Conservation (phyloP, 257 asterid species). For the Jasminum sambac region DNA sequence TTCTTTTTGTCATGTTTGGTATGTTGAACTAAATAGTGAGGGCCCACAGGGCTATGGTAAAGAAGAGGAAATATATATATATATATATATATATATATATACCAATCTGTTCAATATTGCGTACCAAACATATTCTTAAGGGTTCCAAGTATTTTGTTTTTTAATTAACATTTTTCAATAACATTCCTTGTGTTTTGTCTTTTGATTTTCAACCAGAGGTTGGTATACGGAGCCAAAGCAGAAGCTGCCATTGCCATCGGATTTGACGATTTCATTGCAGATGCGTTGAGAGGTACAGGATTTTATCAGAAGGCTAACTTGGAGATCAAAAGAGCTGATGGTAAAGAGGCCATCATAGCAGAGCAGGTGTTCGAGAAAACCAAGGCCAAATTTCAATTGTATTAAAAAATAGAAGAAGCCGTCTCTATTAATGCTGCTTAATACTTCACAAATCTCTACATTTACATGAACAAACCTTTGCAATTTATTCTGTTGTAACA, state of each 20-base stretch:
- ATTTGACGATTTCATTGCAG: slow-evolving; percentile 94
- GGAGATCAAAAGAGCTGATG: slow-evolving; percentile 89
- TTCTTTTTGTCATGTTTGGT: background rate
- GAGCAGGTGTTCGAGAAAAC: slow-evolving; percentile 98
- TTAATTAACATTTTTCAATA: no score
- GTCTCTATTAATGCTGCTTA: no score
- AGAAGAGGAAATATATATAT: no score
- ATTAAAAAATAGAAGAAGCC: no score
- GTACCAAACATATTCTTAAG: background rate
- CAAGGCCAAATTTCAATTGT: slow-evolving; percentile 73
- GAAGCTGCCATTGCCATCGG: slow-evolving; percentile 98
- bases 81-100: no score
- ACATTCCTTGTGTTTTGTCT: no score
- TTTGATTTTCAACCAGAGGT: slow-evolving; percentile 56
- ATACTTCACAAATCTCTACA: no score
- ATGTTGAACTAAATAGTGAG: background rate
- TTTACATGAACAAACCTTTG: no score
- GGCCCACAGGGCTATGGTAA: no score
- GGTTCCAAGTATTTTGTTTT: background rate
- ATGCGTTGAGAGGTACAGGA: slow-evolving; percentile 93
- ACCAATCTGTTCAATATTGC: background rate
- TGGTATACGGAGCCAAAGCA: slow-evolving; percentile 97
- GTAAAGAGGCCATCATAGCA: slow-evolving; percentile 67
- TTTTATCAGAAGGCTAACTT: slow-evolving; percentile 81
- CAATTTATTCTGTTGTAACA: no score